Evolutionary conservation across 2,329 filamentous ascomycete species (phyloP).

Genomic region (Zasmidium angulare): DNA sequence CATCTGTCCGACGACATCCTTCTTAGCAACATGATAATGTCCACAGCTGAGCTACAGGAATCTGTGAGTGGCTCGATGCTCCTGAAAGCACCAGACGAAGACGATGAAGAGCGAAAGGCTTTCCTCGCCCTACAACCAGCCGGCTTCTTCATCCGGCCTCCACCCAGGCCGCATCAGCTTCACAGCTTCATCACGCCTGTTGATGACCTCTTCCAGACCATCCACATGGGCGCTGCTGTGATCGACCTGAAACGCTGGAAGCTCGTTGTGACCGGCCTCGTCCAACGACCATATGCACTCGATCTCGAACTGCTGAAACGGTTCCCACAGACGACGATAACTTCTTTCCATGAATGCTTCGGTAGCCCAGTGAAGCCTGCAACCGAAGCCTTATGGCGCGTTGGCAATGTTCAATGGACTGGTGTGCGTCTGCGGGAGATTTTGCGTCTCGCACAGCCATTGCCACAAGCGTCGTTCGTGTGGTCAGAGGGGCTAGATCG

Average conservation of each 20-base stretch:
- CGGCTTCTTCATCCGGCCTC: background rate
- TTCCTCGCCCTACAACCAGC: too few species aligned
- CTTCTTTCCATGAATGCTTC: slow-evolving; percentile 40
- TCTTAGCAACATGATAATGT: too few species aligned
- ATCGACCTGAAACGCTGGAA: slow-evolving; percentile 32
- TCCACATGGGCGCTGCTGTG: slow-evolving; percentile 37
- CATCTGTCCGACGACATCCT: too few species aligned
- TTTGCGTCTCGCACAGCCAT: slow-evolving; percentile 23
- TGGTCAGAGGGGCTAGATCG: slow-evolving; percentile 35
- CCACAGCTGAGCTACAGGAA: too few species aligned
- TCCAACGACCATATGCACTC: slow-evolving; percentile 30
- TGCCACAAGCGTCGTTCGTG: slow-evolving; percentile 21
- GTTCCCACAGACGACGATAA: slow-evolving; percentile 30
- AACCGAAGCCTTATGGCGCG: slow-evolving; percentile 30
- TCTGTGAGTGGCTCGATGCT: too few species aligned
- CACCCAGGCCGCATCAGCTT: slow-evolving; percentile 67
- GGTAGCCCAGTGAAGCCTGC: slow-evolving; percentile 36
- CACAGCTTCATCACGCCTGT: slow-evolving; percentile 88
- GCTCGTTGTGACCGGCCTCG: slow-evolving; percentile 35
- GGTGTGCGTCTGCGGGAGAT: slow-evolving; percentile 32
- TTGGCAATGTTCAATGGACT: slow-evolving; percentile 39
- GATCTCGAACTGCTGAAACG: slow-evolving; percentile 28
- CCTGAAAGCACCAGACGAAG: too few species aligned
- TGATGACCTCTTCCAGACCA: slow-evolving; percentile 37
- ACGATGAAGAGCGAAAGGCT: too few species aligned